Conservation (phyloP, 305 asterid genomes). For the Solanum chacoense region DNA sequence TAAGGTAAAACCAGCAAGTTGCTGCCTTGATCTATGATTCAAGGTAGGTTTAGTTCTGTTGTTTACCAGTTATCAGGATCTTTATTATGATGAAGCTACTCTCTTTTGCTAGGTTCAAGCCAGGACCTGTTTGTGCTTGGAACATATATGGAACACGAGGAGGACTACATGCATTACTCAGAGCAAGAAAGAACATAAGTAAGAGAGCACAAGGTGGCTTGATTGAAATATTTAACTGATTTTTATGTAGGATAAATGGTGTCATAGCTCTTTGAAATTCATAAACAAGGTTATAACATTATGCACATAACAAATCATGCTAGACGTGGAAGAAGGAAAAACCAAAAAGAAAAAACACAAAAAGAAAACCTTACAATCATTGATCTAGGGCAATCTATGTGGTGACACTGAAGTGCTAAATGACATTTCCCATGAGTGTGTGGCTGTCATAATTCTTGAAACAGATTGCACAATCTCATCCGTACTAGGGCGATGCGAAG, state of each 20-base stretch:
- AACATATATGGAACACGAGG: neutral
- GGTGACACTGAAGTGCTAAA: neutral
- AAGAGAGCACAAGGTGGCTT: neutral
- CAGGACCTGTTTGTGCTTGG: neutral
- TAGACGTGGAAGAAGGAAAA: neutral
- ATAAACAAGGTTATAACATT: neutral
- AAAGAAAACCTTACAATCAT: neutral
- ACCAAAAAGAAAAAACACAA: neutral
- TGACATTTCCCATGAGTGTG: constrained; percentile 34
- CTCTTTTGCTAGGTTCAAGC: neutral
- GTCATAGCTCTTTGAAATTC: neutral
- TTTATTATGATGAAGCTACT: neutral
- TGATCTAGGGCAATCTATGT: neutral
- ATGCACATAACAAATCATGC: neutral
- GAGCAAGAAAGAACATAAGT: neutral
- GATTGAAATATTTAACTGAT: neutral
- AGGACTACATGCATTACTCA: neutral
- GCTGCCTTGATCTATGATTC: neutral
- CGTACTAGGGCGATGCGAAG: constrained; percentile 53
- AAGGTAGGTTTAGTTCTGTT: neutral
- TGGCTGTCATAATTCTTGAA: constrained; percentile 35
- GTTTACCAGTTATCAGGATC: neutral
- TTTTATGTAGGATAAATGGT: neutral
- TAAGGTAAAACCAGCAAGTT: neutral
- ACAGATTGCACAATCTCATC: constrained; percentile 56